Conservation (phyloP, 2,329 filamentous ascomycete species). For the Chaetothyriales sp. region DNA sequence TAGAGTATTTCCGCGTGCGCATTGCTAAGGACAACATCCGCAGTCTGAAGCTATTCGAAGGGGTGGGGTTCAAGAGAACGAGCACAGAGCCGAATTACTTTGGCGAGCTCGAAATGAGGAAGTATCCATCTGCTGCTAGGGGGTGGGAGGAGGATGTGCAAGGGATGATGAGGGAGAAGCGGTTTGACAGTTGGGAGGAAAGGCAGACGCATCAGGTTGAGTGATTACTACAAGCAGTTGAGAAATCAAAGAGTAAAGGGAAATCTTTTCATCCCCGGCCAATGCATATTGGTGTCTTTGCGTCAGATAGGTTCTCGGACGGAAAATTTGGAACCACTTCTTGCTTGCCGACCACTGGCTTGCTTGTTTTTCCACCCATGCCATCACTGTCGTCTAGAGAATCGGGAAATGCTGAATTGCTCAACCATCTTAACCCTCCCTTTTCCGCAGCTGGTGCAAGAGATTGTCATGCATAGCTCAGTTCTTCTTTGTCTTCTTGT, state of each 20-base stretch:
- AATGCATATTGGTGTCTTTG: background rate
- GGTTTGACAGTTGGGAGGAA: slow-evolving; percentile 27
- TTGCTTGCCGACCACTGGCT: background rate
- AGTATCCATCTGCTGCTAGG: background rate
- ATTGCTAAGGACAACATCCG: slow-evolving; percentile 44
- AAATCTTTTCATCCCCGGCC: background rate
- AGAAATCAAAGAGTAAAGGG: background rate
- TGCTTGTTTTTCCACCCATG: background rate
- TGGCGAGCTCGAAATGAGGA: slow-evolving; percentile 50
- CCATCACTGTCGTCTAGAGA: background rate
- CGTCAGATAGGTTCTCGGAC: background rate
- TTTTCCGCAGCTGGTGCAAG: background rate
- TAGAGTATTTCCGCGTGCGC: slow-evolving; percentile 45
- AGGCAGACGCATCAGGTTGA: slow-evolving; percentile 22
- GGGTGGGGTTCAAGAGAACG: slow-evolving; percentile 42
- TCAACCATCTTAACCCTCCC: background rate
- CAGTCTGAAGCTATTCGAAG: slow-evolving; percentile 49
- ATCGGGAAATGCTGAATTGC: background rate
- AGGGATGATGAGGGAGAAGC: slow-evolving; percentile 21
- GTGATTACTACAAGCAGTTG: background rate
- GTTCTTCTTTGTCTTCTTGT: slow-evolving; percentile 19
- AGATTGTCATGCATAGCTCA: slow-evolving; percentile 2
- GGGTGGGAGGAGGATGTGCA: slow-evolving; percentile 19
- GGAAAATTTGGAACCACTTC: background rate
- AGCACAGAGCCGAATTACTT: slow-evolving; percentile 47